Conservation (phyloP, 345 rosid genomes). For the Salix suchowensis region DNA sequence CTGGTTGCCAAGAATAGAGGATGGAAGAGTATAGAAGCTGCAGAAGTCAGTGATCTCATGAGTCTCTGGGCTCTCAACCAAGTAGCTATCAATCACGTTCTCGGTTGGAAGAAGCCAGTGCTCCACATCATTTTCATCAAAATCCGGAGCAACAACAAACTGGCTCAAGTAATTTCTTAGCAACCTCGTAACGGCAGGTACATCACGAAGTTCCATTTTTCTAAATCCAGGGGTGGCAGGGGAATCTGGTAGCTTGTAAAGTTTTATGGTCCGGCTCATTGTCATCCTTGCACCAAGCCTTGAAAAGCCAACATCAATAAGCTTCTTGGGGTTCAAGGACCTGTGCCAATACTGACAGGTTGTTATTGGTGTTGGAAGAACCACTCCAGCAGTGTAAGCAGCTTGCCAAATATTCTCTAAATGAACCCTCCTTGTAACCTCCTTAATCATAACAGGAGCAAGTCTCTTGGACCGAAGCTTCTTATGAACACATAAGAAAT, state of each 20-base stretch:
- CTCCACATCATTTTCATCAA: constrained; percentile 79
- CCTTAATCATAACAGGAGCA: constrained; percentile 97
- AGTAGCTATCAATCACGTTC: constrained; percentile 70
- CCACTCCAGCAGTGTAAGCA: constrained; percentile 86
- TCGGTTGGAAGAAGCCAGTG: constrained; percentile 91
- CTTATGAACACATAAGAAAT: constrained; percentile 93
- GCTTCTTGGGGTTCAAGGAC: constrained; percentile 93
- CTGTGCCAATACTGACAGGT: constrained; percentile 97
- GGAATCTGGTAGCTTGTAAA: constrained; percentile 75
- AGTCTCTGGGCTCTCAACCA: constrained; percentile 82
- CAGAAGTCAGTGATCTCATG: constrained; percentile 89
- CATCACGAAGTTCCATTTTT: constrained; percentile 78
- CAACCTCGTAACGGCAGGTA: constrained; percentile 79
- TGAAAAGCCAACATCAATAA: constrained; percentile 92
- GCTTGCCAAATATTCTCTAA: constrained; percentile 96
- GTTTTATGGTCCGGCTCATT: constrained; percentile 89
- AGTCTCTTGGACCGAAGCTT: constrained; percentile 91
- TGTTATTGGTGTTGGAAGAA: constrained; percentile 85
- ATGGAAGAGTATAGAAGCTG: constrained; percentile 94
- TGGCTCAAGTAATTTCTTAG: constrained; percentile 64
- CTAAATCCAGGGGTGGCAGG: constrained; percentile 80
- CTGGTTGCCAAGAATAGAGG: constrained; percentile 83
- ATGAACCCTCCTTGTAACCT: constrained; percentile 87
- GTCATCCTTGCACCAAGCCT: constrained; percentile 93
- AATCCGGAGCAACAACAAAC: constrained; percentile 81